Base-by-base conservation (phyloP, 1,139 yeast genomes). In the Taphrina flavorubra region DNA sequence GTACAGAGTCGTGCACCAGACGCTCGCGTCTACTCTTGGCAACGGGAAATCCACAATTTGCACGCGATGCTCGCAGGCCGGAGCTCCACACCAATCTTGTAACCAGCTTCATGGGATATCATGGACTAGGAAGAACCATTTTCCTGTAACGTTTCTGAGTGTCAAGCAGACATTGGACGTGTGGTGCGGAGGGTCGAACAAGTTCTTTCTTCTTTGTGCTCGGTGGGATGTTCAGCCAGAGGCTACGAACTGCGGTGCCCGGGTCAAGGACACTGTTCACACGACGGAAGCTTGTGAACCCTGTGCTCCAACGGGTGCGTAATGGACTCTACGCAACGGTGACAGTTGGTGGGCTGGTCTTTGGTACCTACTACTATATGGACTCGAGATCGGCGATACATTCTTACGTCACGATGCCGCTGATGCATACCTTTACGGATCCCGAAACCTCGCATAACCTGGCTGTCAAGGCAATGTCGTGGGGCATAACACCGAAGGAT, bases 341-440 rank as follows among this genome's bases (percentile, higher is more conserved):
- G 13, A 66, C 77, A 13, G 71, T 75, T 7, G 77, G 78, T 1
- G 79, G 81, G 2, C 69, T 79, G 58, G 78, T 78, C 62, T 78
- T 77, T 20, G 79, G 80, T n/a, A 78, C 79, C 13, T 80, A 80
- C 72, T 88, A 87, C 75, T 78, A 81, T 44, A 79, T 85, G 70
- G 97, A 92, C 78, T 87, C 97, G 10, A 83, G 96, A 71, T 87
- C 97, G 0, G 88, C 91, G 6, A 79, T 90, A 62, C 95, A 91
- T 75, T 95, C 92, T 77, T 90, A 89, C 75, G 81, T 89, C 2
- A 78, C 88, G 60, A 86, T 96, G 79, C 98, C 98, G 0, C 68
- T 87, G 13, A 83, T 90, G 61, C 84, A 98, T 70, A 77, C 82
- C n/a, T 71, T 84, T 8, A 87, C 95, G 1, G 89, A 86, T 76